Percentiles rank a stretch among this genome's conserved stretches.
These are phyloP conservation scores for Pseudonectria foliicola DNA, from an alignment of 2,329 filamentous ascomycete species.

Conservation along the genomic window DNA sequence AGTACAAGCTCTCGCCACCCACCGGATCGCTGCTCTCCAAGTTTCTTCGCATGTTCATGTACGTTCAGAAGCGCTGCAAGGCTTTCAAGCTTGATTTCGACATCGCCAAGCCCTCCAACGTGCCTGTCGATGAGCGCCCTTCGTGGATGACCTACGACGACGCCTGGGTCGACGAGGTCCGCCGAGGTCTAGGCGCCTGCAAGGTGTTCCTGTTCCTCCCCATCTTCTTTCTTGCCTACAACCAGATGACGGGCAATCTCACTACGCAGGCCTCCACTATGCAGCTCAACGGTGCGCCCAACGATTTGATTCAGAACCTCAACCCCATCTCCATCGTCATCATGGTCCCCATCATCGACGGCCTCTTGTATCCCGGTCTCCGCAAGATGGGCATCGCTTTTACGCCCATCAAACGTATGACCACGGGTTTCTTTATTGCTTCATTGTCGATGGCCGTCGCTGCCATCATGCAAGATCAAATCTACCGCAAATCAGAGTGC, in stretches of 20 bases:
- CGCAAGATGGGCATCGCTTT: constrained; percentile 58
- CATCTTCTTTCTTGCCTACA: constrained; percentile 53
- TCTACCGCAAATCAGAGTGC: too few species aligned
- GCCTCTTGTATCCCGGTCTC: constrained; percentile 61
- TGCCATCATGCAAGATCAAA: too few species aligned
- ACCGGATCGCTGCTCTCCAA: constrained; percentile 66
- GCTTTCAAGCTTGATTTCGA: constrained; percentile 64
- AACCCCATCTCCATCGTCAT: constrained; percentile 70
- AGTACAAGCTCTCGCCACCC: constrained; percentile 57
- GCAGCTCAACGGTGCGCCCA: constrained; percentile 63
- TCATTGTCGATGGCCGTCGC: constrained; percentile 54
- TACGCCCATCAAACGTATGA: constrained; percentile 70
- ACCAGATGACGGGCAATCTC: constrained; percentile 54
- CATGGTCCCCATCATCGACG: constrained; percentile 65
- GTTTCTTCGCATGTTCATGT: constrained; percentile 52
- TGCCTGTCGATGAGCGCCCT: constrained; percentile 50
- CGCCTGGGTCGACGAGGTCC: constrained; percentile 73
- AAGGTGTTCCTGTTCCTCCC: constrained; percentile 66
- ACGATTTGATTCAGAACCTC: constrained; percentile 70
- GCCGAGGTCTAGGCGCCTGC: constrained; percentile 62
- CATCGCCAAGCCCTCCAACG: constrained; percentile 57
- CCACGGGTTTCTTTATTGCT: constrained; percentile 60
- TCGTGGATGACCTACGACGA: constrained; percentile 78
- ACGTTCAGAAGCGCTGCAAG: constrained; percentile 58
- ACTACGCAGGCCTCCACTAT: constrained; percentile 60